Base-by-base conservation (phyloP, 768 basidiomycete species). In the Mycena olivaceomarginata region DNA sequence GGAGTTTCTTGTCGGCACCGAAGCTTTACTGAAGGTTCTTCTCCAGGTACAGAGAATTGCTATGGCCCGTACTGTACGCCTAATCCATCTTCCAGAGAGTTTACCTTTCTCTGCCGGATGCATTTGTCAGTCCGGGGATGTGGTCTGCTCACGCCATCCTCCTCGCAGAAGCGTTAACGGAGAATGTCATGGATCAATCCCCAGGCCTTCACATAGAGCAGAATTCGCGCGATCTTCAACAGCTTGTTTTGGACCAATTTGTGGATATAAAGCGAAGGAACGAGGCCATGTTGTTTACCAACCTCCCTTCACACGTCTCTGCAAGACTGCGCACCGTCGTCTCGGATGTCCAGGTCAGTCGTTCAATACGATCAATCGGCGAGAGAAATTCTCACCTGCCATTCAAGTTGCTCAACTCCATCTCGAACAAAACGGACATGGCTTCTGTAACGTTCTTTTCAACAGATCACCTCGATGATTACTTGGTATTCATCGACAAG, bases 281-380 rank as follows among this genome's bases (percentile, higher is more conserved):
- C 75, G 95, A 97, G 75, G 94, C 94, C 2, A 92, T 97, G 90
- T 84, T 94, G 43, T 96, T 97, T 76, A 89, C 89, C 57, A 92
- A 91, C 77, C 88, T 94, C 11, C 93, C 94, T 46, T 88, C 91
- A 0, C 92, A 93, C 41, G 89, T 89, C 10, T 89, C 93, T 13
- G 92, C 91, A 41, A 87, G 89, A 43, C 87, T 95, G 18, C 92
- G 91, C 4, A 92, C 92, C 31, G 92, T 93, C 45, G 93, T 92
- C 25, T 85, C 86, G 16, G 88, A 90, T 80, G 87, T 91, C 25
- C 90, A 91, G 85, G 90, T 89, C 79, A 76, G 76, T n/a, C 40
- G 45, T 64, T 72, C 67, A n/a, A 62, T 37, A 39, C 22, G 63
- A n/a, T 57, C 75, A 16, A 22, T 40, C 46, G 22, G 31, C 66